Evolutionary conservation across 345 rosid genomes (phyloP).

Genomic region (Sisymbrium irio): DNA sequence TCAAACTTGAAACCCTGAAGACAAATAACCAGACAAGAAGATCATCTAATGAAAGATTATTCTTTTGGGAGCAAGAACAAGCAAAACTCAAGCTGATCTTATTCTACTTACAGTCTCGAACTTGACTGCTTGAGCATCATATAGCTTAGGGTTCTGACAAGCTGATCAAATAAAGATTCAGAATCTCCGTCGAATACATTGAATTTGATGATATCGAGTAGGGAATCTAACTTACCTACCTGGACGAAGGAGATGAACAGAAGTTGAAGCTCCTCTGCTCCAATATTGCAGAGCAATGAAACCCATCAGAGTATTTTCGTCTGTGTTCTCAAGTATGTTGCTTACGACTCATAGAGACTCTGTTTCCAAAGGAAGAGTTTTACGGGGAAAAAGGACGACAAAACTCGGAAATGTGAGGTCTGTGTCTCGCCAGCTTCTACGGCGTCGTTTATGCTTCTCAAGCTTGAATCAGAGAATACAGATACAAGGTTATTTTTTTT

Average conservation of each 20-base stretch:
- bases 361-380: not conserved
- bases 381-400: not conserved
- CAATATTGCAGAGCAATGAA: conserved; percentile 28
- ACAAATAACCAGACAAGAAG: not conserved
- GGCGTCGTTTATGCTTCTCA: conserved; percentile 6
- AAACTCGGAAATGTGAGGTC: conserved; percentile 17
- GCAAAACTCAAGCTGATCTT: conserved; percentile 21
- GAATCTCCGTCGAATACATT: not conserved
- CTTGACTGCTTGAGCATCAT: conserved; percentile 1
- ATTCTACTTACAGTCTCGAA: conserved; percentile 34
- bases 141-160: not conserved
- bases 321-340: not conserved
- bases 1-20: conserved; percentile 36
- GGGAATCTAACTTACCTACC: conserved; percentile 37
- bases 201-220: conserved; percentile 9
- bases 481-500: not conserved
- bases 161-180: conserved; percentile 11
- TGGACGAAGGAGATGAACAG: conserved; percentile 27
- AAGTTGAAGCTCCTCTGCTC: conserved; percentile 29
- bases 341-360: conserved; percentile 8
- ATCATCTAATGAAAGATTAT: not conserved
- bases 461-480: not conserved
- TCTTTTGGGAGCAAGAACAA: not conserved
- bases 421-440: conserved; percentile 1
- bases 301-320: conserved; percentile 24